Evolutionary conservation across 2,329 filamentous ascomycete genomes (phyloP).

Genomic region (Venturia asperata): DNA sequence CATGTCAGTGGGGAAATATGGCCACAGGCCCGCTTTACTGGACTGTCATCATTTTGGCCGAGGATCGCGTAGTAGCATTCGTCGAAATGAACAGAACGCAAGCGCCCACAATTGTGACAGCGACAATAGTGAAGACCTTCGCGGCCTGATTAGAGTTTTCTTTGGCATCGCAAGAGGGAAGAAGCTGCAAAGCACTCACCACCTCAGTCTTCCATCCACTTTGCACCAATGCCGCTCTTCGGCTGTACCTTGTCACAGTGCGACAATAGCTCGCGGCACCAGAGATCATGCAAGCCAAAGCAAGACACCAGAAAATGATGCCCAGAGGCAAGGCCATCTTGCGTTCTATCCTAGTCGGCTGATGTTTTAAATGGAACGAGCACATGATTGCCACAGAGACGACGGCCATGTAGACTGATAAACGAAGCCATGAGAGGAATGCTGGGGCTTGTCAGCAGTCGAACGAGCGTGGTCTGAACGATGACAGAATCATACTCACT

Average conservation of each 20-base stretch:
- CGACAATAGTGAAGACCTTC: constrained; percentile 34
- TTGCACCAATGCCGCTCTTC: constrained; percentile 76
- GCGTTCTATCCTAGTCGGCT: constrained; percentile 63
- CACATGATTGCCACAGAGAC: constrained; percentile 85
- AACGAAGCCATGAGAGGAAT: constrained; percentile 84
- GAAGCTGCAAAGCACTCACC: constrained; percentile 38
- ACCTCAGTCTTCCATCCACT: constrained; percentile 87
- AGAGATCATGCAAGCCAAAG: constrained; percentile 65
- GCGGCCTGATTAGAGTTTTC: not conserved
- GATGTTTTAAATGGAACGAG: constrained; percentile 79
- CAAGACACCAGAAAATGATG: constrained; percentile 77
- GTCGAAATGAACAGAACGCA: constrained; percentile 37
- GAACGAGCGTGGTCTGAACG: not conserved
- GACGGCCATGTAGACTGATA: constrained; percentile 84
- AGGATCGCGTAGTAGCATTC: constrained; percentile 25
- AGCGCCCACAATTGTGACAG: constrained; percentile 35
- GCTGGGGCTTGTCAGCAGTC: constrained; percentile 29
- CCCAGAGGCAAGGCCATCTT: constrained; percentile 78
- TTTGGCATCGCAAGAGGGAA: not conserved
- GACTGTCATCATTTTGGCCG: not conserved
- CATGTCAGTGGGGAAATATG: too few relatives aligned
- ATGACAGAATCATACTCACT: constrained; percentile 35
- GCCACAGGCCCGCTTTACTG: not conserved
- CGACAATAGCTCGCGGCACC: constrained; percentile 84
- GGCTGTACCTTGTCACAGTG: constrained; percentile 73